Base-by-base conservation (phyloP, 176 grass and related monocot genomes). In the Panicum miliaceum region DNA sequence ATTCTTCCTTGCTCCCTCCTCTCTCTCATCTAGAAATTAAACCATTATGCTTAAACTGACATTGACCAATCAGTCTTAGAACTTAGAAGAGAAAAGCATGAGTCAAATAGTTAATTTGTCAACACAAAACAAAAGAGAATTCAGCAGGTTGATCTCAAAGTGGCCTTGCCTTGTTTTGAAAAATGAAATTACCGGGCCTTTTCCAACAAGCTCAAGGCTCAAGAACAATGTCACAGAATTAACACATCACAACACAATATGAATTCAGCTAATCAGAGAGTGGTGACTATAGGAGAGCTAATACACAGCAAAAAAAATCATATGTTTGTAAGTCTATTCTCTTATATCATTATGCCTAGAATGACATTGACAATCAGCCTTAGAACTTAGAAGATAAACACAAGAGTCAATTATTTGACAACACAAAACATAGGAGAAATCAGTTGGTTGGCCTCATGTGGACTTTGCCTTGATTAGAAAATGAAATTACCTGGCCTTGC, bases 331-430 rank as follows among this genome's bases (percentile, higher is more conserved):
- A 72, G 13, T 54, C 25, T 19, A 65, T 3, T 61, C 7, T 4
- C 18, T 50, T 67, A 38, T 52, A 16, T 51, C 12, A 11, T 15
- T 10, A 11, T 46, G 10, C 43, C 12, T 51, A 51, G 2, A 51
- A 66, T 27, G 12, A 37, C 12, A 82, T 61, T 61, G 38, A 82
- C 20, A 65, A 19, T 53, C 38, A 85, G 71, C 56, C 26, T 6
- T 12, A 0, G 2, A 58, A 27, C 6, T 58, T 58, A 75, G 8
- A 75, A 26, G 11, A 41, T 19, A 13, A 2, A 14, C 22, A 69
- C 20, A 14, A n/a, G 36, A 68, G 40, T 45, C 67, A 43, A 25
- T 69, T 68, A 38, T 51, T 16, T 27, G 64, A 73, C n/a, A 73
- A n/a, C 18, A 52, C 2, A 52, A 12, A 52, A 22, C 40, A 69